These are phyloP conservation scores for Alternaria triticina DNA, from an alignment of 2,329 filamentous ascomycete species.

Conservation along the genomic window DNA sequence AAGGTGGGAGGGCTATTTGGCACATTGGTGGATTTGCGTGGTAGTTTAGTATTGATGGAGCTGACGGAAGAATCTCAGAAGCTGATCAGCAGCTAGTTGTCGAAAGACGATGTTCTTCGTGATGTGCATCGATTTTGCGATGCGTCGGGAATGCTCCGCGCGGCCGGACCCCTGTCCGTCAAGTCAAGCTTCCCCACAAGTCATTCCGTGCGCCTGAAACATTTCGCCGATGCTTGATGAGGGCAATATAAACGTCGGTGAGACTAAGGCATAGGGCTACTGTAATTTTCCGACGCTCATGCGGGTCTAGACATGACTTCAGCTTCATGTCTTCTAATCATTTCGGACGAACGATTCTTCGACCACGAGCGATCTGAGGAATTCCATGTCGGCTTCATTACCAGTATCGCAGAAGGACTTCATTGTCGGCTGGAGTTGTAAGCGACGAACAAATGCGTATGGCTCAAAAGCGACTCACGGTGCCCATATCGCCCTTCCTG, in stretches of 20 bases:
- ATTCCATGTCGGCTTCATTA: conserved; percentile 14
- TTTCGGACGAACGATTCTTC: conserved; percentile 22
- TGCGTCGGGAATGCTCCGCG: conserved; percentile 9
- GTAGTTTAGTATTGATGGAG: conserved; percentile 4
- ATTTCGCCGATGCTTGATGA: conserved; percentile 30
- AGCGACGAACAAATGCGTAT: neutral
- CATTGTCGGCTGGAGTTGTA: conserved; percentile 7
- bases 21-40: conserved; percentile 22
- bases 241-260: conserved; percentile 21
- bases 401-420: neutral
- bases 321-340: conserved; percentile 3
- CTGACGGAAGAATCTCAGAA: conserved; percentile 9
- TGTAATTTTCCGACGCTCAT: conserved; percentile 19
- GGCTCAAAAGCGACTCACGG: conserved; percentile 13
- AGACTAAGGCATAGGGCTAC: neutral
- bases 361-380: conserved; percentile 4
- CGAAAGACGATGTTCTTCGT: neutral
- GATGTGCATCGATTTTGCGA: neutral
- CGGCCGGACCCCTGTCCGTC: neutral
- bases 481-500: conserved; percentile 24
- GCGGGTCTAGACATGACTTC: neutral
- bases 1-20: neutral
- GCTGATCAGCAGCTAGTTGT: neutral
- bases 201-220: conserved; percentile 13
- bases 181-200: conserved; percentile 16